These are phyloP conservation scores for Mycena rosella DNA, from an alignment of 768 basidiomycete species.

Conservation along the genomic window DNA sequence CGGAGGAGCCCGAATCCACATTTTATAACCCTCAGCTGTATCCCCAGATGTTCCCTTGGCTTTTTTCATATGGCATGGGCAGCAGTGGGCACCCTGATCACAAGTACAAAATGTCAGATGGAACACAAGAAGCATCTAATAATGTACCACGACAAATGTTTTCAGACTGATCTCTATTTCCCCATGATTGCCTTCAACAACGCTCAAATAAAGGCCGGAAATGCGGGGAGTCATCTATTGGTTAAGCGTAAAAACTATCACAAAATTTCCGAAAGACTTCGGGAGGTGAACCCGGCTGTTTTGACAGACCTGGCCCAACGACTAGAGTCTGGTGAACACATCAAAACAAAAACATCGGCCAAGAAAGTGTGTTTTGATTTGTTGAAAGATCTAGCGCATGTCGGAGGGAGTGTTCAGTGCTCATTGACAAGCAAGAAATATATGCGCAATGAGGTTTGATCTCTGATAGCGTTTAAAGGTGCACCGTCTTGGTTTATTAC, in stretches of 20 bases:
- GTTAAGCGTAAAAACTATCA: slow-evolving; percentile 9
- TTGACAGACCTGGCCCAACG: background rate
- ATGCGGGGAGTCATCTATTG: slow-evolving; percentile 35
- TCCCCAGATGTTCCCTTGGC: slow-evolving; percentile 10
- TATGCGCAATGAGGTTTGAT: slow-evolving; percentile 39
- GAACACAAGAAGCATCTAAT: background rate
- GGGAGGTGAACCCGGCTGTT: background rate
- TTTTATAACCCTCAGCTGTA: background rate
- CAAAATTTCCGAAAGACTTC: background rate
- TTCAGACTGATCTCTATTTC: slow-evolving; percentile 1
- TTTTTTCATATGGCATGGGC: slow-evolving; percentile 1
- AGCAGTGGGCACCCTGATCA: background rate
- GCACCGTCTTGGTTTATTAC: slow-evolving; percentile 55
- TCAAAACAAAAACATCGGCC: slow-evolving; percentile 42
- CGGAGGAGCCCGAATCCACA: background rate
- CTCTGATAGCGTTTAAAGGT: slow-evolving; percentile 36
- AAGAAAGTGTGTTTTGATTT: slow-evolving; percentile 52
- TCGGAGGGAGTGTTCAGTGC: slow-evolving; percentile 46
- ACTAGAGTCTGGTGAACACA: slow-evolving; percentile 41
- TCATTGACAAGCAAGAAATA: slow-evolving; percentile 43
- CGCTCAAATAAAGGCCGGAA: slow-evolving; percentile 47
- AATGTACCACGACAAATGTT: slow-evolving; percentile 1
- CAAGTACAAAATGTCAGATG: background rate
- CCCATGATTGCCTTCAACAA: slow-evolving; percentile 55
- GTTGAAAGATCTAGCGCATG: slow-evolving; percentile 49